Conservation (phyloP, 345 rosid genomes). For the Syzygium grande region DNA sequence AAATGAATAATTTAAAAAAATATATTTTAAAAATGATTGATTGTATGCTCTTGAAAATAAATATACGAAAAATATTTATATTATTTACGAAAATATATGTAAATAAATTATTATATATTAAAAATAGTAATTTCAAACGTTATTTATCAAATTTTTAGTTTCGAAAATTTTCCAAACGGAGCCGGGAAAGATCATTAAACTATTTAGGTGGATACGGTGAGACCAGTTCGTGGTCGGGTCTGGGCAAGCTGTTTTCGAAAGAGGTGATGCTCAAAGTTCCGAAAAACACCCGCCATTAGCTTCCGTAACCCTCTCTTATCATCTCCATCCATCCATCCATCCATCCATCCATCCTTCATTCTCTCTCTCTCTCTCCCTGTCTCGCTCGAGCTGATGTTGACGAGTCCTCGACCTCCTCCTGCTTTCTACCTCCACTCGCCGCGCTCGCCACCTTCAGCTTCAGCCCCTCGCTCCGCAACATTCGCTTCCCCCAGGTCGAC, state of each 20-base stretch:
- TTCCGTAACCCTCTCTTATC: neutral
- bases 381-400: neutral
- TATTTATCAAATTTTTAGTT: no score
- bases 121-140: neutral
- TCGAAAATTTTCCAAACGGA: no score
- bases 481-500: neutral
- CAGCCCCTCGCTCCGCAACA: neutral
- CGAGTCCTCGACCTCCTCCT: neutral
- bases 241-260: neutral
- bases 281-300: neutral
- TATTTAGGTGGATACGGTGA: neutral
- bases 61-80: no score
- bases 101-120: rapidly evolving
- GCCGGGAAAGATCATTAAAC: no score
- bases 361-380: neutral
- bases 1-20: no score
- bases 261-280: neutral
- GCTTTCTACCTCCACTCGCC: neutral
- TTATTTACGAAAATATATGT: no score
- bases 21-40: no score
- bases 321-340: neutral
- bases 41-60: rapidly evolving
- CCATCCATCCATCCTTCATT: neutral
- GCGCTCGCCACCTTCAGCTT: neutral
- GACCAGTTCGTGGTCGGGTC: neutral